phyloP scores from a whole-genome alignment of 345 rosid genomes.

The Lepidium africanum region DNA sequence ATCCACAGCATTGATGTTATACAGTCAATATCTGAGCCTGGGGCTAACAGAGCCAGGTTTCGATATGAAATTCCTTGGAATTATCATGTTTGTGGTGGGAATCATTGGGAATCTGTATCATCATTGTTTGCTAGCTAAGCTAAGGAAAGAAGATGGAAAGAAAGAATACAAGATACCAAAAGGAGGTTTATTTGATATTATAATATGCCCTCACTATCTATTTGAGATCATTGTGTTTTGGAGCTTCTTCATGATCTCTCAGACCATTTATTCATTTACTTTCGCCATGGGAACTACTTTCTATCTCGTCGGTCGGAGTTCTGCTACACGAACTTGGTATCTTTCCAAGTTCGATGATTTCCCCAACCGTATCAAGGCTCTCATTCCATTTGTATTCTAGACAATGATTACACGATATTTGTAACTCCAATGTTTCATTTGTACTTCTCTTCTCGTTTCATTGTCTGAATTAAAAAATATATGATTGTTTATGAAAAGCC shows the following conservation, averaged over 20 bases:
- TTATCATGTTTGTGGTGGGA: constrained; percentile 45
- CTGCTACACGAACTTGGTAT: constrained; percentile 66
- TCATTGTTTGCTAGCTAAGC: constrained; percentile 54
- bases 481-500: too few relatives aligned
- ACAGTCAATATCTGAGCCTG: constrained; percentile 35
- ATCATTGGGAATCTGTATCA: constrained; percentile 70
- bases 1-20: constrained; percentile 34
- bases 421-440: too few relatives aligned
- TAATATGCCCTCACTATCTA: constrained; percentile 72
- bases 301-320: constrained; percentile 58
- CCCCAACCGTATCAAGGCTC: constrained; percentile 43
- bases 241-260: constrained; percentile 52
- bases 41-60: constrained; percentile 34
- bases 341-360: constrained; percentile 58
- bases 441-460: too few relatives aligned
- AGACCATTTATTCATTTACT: constrained; percentile 38
- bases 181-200: constrained; percentile 52
- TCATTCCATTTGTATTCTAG: constrained; percentile 53
- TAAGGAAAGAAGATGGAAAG: constrained; percentile 34
- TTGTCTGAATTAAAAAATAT: too few relatives aligned
- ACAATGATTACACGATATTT: too few relatives aligned
- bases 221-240: constrained; percentile 58
- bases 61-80: constrained; percentile 39
- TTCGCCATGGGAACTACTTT: constrained; percentile 31
- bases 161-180: constrained; percentile 57